Evolutionary conservation across 2,329 filamentous ascomycete genomes (phyloP).

Genomic region (Paracoccidioides brasiliensis): DNA sequence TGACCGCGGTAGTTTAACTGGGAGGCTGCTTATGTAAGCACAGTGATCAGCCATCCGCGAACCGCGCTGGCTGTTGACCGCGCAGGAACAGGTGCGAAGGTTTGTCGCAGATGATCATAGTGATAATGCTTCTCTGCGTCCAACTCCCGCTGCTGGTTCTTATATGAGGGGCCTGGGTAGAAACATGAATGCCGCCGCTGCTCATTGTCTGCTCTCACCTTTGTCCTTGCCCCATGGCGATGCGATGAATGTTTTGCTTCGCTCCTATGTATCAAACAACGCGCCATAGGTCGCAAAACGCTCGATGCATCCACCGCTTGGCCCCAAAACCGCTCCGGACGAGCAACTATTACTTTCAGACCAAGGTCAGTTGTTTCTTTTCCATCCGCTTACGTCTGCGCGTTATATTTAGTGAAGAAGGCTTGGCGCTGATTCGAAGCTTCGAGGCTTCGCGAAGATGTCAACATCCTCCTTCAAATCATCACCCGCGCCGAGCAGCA

Average conservation of each 20-base stretch:
- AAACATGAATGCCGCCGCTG: constrained; percentile 3
- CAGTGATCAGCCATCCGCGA: too few relatives aligned
- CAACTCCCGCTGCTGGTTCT: not conserved
- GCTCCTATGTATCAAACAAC: constrained; percentile 32
- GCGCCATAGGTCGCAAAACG: constrained; percentile 34
- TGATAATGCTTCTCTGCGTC: not conserved
- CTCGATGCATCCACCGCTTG: constrained; percentile 38
- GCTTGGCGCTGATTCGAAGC: not conserved
- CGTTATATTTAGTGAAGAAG: not conserved
- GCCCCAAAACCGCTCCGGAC: constrained; percentile 27
- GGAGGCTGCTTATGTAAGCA: too few relatives aligned
- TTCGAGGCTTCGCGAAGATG: constrained; percentile 42
- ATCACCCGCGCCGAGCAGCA: constrained; percentile 57
- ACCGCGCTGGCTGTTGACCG: too few relatives aligned
- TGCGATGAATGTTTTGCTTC: constrained; percentile 22
- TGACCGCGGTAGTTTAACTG: not conserved
- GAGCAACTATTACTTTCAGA: constrained; percentile 43
- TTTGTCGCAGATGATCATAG: not conserved
- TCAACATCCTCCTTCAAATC: constrained; percentile 64
- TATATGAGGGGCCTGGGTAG: not conserved
- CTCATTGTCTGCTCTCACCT: constrained; percentile 1
- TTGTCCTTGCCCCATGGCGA: constrained; percentile 20
- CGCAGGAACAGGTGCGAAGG: too few relatives aligned
- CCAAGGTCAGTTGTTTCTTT: constrained; percentile 35
- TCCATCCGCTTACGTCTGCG: not conserved